Base-by-base conservation (phyloP, 352 stramenopile genomes). In the Bremia lactucae region DNA sequence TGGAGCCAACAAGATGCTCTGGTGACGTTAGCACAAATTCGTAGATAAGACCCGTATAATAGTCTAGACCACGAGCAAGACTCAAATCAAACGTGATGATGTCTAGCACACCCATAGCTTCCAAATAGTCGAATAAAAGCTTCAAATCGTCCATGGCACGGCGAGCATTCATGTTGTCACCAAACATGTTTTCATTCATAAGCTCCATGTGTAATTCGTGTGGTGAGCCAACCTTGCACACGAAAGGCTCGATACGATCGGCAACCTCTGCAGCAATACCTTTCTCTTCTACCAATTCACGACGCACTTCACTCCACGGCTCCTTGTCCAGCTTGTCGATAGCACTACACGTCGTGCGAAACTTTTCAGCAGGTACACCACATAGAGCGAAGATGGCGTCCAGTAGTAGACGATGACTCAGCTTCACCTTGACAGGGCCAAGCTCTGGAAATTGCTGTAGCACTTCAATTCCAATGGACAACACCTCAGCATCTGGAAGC, bases 301-400 rank as follows among this genome's bases (percentile, higher is more conserved):
- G 55, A 15, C 75, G 69, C 35, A 94, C 82, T 19, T 63, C 76
- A 5, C 62, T 65, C 96, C 96, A 99, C 16, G 88, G 67, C 62
- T 97, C 87, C 74, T 99, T 99, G 77, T 99, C 96, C 15, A 99
- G 77, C 72, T 99, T 99, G 72, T 99, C 96, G 31, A 99, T 97
- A 31, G 96, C 93, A 49, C 84, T 97, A 62, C 96, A 98, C 34
- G 97, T 98, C 24, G 88, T 94, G 42, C 96, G 74, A 64, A 98
- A 97, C 68, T 98, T 98, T 36, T 97, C 92, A 14, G 78, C 49
- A 5, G 95, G 95, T 20, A 98, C 95, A 36, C 96, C 96, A 45
- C 92, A 97, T 55, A 99, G 95, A 37, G 97, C 90, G 20, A 99
- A 73, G 42, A 98, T 97, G 14, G 93, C 94, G 63, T 99, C 96